Base-by-base conservation (phyloP, 441 rosid species). In the Euphorbia celastroides region DNA sequence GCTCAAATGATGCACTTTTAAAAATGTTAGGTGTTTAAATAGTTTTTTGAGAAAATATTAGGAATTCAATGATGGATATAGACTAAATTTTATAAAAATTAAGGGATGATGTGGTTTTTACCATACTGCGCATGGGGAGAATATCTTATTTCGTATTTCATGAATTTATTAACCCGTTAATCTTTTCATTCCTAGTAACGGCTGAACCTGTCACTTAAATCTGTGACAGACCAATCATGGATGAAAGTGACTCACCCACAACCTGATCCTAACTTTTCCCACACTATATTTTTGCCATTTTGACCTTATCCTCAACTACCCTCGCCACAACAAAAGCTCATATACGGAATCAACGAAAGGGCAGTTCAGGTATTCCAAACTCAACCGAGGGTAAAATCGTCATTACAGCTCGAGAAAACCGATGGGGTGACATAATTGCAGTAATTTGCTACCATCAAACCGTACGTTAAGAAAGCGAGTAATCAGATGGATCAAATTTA, bases 341-440 rank as follows among this genome's bases (percentile, higher is more conserved):
- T 2, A 0, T 12, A 26, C 2, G n/a, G n/a, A n/a, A n/a, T 26
- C 59, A 25, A 13, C 9, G n/a, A n/a, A 27, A 30, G 61, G 27
- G 26, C 20, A 38, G 7, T 19, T 38, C 28, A 5, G 52, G 7
- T 13, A 41, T 38, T 28, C 25, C 19, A 38, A 12, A 25, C 7
- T 46, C 27, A 4, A 26, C 17, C 8, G 12, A 2, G 6, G 26
- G 17, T 3, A 28, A 27, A 44, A 46, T 28, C 56, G 66, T 63
- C 55, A 63, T 63, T 26, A 17, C 19, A 23, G 41, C 55, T n/a
- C 27, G 67, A 63, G 42, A 17, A 6, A 63, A 46, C 25, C 32
- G 20, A 36, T 25, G 13, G 67, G 5, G 17, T n/a, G 66, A 44
- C 66, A 17, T 26, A 62, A 8, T 52, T 27, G 66, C 28, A 26